phyloP scores from a whole-genome alignment of 2,329 filamentous ascomycete genomes.

The Pestalotiopsis sp. region DNA sequence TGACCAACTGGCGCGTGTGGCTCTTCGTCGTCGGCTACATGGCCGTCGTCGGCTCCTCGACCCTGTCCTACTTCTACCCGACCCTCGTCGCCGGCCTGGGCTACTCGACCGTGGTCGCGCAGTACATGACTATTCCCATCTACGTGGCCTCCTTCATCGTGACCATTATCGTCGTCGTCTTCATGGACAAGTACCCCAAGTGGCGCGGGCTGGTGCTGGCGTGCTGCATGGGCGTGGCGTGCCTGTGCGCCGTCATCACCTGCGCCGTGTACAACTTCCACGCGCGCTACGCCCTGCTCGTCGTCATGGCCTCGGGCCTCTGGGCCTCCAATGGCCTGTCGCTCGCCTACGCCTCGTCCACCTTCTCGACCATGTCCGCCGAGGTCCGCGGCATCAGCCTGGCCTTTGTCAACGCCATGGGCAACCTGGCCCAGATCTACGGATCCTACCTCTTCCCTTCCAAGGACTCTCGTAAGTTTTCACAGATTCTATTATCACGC shows the following conservation, averaged over 20 bases:
- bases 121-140: conserved; percentile 57
- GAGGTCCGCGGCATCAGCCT: conserved; percentile 55
- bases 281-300: conserved; percentile 56
- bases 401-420: conserved; percentile 54
- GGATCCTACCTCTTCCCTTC: conserved; percentile 40
- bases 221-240: conserved; percentile 46
- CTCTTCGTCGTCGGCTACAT: conserved; percentile 44
- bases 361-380: conserved; percentile 50
- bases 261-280: conserved; percentile 52
- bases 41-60: conserved; percentile 44
- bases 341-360: conserved; percentile 54
- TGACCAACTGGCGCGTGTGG: conserved; percentile 45
- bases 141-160: conserved; percentile 42
- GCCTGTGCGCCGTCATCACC: conserved; percentile 41
- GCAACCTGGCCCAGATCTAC: conserved; percentile 59
- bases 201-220: conserved; percentile 52
- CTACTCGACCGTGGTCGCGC: conserved; percentile 46
- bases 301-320: conserved; percentile 57
- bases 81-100: conserved; percentile 48
- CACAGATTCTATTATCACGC: neutral
- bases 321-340: conserved; percentile 56
- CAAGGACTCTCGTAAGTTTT: conserved; percentile 13
- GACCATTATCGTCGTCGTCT: conserved; percentile 47
- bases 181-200: conserved; percentile 47
- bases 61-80: conserved; percentile 55